phyloP scores from a whole-genome alignment of 306 rosid genomes.

The Quercus dentata region DNA sequence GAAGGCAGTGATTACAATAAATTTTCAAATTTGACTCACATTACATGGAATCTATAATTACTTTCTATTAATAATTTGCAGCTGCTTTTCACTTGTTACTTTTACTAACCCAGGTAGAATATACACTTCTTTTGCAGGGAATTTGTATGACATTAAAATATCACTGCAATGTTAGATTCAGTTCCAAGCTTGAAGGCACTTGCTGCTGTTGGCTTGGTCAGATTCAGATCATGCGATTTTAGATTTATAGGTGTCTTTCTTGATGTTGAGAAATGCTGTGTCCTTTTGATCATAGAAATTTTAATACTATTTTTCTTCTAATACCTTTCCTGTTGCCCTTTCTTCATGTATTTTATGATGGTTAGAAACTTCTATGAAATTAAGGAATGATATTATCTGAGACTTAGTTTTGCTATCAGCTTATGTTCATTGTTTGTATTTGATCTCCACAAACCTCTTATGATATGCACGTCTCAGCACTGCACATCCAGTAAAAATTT shows the following conservation, averaged over 20 bases:
- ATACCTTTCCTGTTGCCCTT: slow-evolving; percentile 3
- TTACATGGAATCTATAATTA: not conserved
- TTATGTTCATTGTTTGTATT: not conserved
- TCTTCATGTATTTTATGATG: slow-evolving; percentile 13
- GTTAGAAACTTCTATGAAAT: slow-evolving; percentile 1
- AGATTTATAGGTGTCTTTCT: not conserved
- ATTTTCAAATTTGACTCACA: not conserved
- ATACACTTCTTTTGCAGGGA: not conserved
- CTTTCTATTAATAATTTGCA: not conserved
- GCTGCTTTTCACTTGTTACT: not conserved
- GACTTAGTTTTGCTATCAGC: not conserved
- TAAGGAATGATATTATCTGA: not conserved
- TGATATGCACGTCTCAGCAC: not conserved
- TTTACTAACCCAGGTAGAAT: not conserved
- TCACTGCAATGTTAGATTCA: not conserved
- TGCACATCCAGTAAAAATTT: not conserved
- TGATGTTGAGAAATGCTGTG: not conserved
- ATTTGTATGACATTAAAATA: not conserved
- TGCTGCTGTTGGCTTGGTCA: not conserved
- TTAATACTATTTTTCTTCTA: not conserved
- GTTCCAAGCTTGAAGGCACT: not conserved
- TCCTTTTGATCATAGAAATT: not conserved
- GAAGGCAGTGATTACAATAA: not conserved
- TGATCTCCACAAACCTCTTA: not conserved
- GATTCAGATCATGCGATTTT: not conserved